A percentile compares a stretch with the other conserved stretches of the same genome.
These are phyloP conservation scores for Zoysia pacifica DNA, from an alignment of 176 grass and related monocot species.

Conservation along the genomic window DNA sequence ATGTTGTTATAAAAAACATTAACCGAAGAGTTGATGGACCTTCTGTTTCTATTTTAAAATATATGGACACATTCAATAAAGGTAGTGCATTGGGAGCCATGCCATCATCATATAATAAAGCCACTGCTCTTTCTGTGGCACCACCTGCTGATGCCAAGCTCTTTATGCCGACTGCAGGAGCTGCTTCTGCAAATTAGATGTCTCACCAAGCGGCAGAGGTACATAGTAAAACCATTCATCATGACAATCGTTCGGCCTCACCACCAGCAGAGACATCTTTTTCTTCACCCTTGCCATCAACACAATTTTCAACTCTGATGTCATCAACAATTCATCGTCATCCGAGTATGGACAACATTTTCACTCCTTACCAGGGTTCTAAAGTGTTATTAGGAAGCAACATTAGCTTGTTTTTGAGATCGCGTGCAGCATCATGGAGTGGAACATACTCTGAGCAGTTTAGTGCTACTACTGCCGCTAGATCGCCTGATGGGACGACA, in stretches of 20 bases:
- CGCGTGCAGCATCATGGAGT: slow-evolving; percentile 83
- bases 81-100: slow-evolving; percentile 43
- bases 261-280: slow-evolving; percentile 51
- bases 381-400: slow-evolving; percentile 31
- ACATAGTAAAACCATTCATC: slow-evolving; percentile 41
- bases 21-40: not conserved
- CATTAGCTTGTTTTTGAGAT: slow-evolving; percentile 46
- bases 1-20: slow-evolving; percentile 20
- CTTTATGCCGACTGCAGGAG: slow-evolving; percentile 62
- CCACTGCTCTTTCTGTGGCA: slow-evolving; percentile 58
- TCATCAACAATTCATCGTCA: slow-evolving; percentile 68
- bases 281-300: slow-evolving; percentile 27
- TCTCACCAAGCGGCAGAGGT: slow-evolving; percentile 42
- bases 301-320: slow-evolving; percentile 53
- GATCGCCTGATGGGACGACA: slow-evolving; percentile 9
- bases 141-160: slow-evolving; percentile 66
- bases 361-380: slow-evolving; percentile 39
- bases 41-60: slow-evolving; percentile 49
- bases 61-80: slow-evolving; percentile 98
- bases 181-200: slow-evolving; percentile 41
- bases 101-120: slow-evolving; percentile 55
- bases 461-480: slow-evolving; percentile 18
- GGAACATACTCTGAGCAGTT: slow-evolving; percentile 67
- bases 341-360: slow-evolving; percentile 71
- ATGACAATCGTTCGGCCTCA: slow-evolving; percentile 52